These are phyloP conservation scores for Sapria himalayana DNA, from an alignment of 345 rosid species.

Conservation along the genomic window DNA sequence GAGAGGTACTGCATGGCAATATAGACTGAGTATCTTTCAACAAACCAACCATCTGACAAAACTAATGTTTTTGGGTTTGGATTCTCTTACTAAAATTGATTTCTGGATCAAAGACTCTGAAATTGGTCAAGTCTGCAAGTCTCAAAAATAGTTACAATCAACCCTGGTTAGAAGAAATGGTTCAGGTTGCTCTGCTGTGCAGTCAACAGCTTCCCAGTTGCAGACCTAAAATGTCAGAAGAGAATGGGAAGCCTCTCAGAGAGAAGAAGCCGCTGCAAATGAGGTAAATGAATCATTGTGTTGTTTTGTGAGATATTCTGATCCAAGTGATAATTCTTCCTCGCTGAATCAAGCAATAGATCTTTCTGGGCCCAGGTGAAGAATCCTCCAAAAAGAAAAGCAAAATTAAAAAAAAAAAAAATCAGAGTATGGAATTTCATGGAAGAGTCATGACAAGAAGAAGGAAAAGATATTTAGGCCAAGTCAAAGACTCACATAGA, in stretches of 20 bases:
- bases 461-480: no score
- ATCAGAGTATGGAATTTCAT: not conserved
- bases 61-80: constrained; percentile 95
- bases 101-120: constrained; percentile 67
- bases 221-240: constrained; percentile 92
- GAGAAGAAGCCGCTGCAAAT: constrained; percentile 35
- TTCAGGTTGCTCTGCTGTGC: constrained; percentile 68
- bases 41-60: constrained; percentile 90
- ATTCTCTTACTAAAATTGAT: constrained; percentile 70
- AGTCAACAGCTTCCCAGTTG: constrained; percentile 63
- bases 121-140: constrained; percentile 57
- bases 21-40: constrained; percentile 85
- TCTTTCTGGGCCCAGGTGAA: constrained; percentile 86
- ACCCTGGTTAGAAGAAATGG: constrained; percentile 69
- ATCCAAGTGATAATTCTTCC: constrained; percentile 73
- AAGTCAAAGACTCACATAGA: no score
- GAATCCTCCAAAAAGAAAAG: not conserved
- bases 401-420: not conserved
- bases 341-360: constrained; percentile 75
- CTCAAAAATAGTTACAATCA: constrained; percentile 43
- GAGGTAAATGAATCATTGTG: constrained; percentile 55
- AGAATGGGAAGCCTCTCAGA: constrained; percentile 91
- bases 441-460: not conserved
- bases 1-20: constrained; percentile 95
- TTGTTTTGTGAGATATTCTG: constrained; percentile 59